Base-by-base conservation (phyloP, 805 yeast species). In the Blastobotrys chiropterorum region DNA sequence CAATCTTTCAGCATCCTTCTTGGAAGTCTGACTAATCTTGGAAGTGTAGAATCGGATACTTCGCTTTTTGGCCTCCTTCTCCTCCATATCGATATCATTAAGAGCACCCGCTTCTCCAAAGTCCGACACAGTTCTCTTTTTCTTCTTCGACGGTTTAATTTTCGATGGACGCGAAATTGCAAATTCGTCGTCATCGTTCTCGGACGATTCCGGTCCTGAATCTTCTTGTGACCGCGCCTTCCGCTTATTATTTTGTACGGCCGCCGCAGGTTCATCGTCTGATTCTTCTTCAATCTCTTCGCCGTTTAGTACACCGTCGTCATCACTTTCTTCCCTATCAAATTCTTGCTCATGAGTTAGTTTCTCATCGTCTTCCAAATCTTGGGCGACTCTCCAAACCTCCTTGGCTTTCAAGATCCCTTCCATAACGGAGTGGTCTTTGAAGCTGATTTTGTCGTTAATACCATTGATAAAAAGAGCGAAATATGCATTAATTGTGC, bases 31-130 rank as follows among this genome's bases (percentile, higher is more conserved):
- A 67, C 90, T 97, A 68, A 94, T 90, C 70, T 92, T 90, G 53
- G 98, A 87, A 1, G 99, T 94, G 76, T 94, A 94, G 81, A 94
- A 94, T 55, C 98, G 83, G 62, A 94, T 79, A 1, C 95, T 78
- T 64, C 80, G 81, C 73, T 84, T 86, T 61, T 95, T 82, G 17
- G 82, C 79, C 53, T 78, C 80, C 72, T 90, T 92, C 53, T 90
- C 98, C 63, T 88, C 95, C 44, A 78, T 76, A 68, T 94, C 98
- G 46, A 89, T 82, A 22, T 82, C 94, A 48, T 86, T 95, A 44
- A 86, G 77, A 34, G 77, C 81, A 26, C 81, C 56, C 13, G 67
- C 74, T 62, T 89, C 96, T n/a, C 80, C 75, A 62, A 72, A 83
- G 66, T 85, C 94, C 2, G 57, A 60, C 42, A 58, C 59, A 2